phyloP scores from a whole-genome alignment of 768 basidiomycete species.

The Tylopilus plumbeoviolaceoides region DNA sequence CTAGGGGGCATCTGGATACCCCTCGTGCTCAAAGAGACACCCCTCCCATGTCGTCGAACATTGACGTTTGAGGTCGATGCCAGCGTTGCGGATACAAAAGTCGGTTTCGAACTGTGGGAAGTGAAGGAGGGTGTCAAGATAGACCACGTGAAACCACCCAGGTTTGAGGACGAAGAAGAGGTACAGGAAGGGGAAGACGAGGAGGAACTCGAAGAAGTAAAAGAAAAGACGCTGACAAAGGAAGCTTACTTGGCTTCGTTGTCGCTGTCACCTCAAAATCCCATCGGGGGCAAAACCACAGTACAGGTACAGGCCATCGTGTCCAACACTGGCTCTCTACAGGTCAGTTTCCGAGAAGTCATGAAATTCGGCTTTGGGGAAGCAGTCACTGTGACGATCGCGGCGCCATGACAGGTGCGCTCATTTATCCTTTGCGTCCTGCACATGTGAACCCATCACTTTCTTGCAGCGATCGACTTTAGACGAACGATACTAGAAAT shows the following conservation, averaged over 20 bases:
- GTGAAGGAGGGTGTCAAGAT: constrained; percentile 62
- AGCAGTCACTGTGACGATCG: constrained; percentile 27
- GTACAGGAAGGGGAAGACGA: constrained; percentile 45
- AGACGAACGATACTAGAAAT: constrained; percentile 2
- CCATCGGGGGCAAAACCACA: constrained; percentile 44
- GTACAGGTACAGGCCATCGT: constrained; percentile 45
- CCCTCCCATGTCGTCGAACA: constrained; percentile 61
- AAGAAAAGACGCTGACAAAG: constrained; percentile 58
- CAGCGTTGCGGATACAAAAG: constrained; percentile 29
- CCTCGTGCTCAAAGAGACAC: constrained; percentile 65
- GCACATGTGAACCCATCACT: not conserved
- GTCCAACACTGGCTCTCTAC: constrained; percentile 31
- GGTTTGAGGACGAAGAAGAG: constrained; percentile 42
- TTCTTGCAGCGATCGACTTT: not conserved
- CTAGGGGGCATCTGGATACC: constrained; percentile 66
- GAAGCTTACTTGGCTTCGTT: constrained; percentile 42
- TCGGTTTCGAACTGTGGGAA: constrained; percentile 78
- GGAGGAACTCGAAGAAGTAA: constrained; percentile 61
- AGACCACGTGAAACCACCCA: constrained; percentile 51
- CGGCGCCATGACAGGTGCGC: constrained; percentile 18
- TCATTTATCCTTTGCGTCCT: not conserved
- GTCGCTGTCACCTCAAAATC: constrained; percentile 34
- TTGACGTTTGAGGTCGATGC: constrained; percentile 57
- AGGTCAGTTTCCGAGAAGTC: constrained; percentile 38
- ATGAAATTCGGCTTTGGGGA: constrained; percentile 33